phyloP scores from a whole-genome alignment of 2,329 filamentous ascomycete species.

The Cephalotrichum gorgonifer region DNA sequence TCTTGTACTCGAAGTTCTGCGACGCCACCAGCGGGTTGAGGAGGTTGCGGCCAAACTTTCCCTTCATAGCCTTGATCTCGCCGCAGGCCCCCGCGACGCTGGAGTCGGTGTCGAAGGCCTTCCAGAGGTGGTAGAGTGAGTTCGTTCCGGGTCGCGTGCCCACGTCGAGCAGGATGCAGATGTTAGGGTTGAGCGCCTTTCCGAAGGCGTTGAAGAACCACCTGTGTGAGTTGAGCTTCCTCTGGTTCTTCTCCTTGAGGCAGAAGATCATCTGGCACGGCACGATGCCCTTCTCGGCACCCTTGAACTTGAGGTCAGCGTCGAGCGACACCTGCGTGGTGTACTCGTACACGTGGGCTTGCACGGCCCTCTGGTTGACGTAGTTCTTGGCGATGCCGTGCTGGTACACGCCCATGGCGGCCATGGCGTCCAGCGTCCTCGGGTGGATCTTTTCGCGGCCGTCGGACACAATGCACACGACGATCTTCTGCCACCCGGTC shows the following conservation, averaged over 20 bases:
- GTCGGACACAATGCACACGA: slow-evolving; percentile 93
- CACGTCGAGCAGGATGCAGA: slow-evolving; percentile 94
- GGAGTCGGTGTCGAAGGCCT: slow-evolving; percentile 95
- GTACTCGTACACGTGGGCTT: slow-evolving; percentile 97
- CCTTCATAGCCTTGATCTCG: slow-evolving; percentile 96
- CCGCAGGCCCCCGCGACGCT: slow-evolving; percentile 95
- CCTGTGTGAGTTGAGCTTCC: slow-evolving; percentile 95
- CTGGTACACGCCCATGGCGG: slow-evolving; percentile 96
- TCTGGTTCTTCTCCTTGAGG: slow-evolving; percentile 92
- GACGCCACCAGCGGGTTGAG: slow-evolving; percentile 92
- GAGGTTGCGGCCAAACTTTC: slow-evolving; percentile 69
- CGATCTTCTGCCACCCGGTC: slow-evolving; percentile 97
- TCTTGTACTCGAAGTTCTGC: slow-evolving; percentile 99
- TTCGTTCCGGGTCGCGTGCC: slow-evolving; percentile 84
- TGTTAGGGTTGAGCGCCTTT: slow-evolving; percentile 81
- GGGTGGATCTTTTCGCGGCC: slow-evolving; percentile 85
- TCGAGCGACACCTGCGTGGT: slow-evolving; percentile 96
- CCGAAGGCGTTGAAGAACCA: slow-evolving; percentile 99
- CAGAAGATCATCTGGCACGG: slow-evolving; percentile 98
- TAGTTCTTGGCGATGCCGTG: slow-evolving; percentile 97
- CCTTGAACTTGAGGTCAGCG: slow-evolving; percentile 94
- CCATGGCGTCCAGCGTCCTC: slow-evolving; percentile 83
- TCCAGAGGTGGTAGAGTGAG: slow-evolving; percentile 97
- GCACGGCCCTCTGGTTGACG: slow-evolving; percentile 92
- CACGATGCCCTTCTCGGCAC: slow-evolving; percentile 96